Conservation (phyloP, 31 red algal genomes). For the Pterothamnion heteromorphum region DNA sequence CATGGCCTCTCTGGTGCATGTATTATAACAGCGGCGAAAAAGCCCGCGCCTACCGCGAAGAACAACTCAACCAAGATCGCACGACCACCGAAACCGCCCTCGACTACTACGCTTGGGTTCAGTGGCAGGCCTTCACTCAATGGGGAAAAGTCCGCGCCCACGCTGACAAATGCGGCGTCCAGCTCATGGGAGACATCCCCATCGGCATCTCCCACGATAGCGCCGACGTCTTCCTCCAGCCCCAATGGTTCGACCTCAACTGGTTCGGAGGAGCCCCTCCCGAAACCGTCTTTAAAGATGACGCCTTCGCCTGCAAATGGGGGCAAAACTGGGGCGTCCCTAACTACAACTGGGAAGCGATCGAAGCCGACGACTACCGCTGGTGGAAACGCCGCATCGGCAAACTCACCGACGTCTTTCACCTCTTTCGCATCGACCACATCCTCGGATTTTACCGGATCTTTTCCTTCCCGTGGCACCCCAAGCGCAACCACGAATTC, state of each 20-base stretch:
- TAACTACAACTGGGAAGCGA: neutral
- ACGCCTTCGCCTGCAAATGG: slow-evolving; percentile 29
- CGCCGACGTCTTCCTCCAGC: slow-evolving; percentile 13
- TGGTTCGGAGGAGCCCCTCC: slow-evolving; percentile 10
- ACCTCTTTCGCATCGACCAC: slow-evolving; percentile 1
- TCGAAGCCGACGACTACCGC: neutral
- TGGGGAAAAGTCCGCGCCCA: neutral
- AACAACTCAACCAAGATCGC: neutral
- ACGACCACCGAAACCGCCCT: neutral
- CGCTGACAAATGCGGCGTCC: neutral
- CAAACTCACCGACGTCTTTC: slow-evolving; percentile 14
- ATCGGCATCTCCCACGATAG: neutral
- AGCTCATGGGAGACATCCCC: slow-evolving; percentile 25
- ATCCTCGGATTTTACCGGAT: slow-evolving; percentile 29
- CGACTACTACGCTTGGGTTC: slow-evolving; percentile 23
- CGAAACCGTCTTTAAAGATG: slow-evolving; percentile 27
- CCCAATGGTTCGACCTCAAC: neutral
- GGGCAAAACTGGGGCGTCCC: slow-evolving; percentile 29
- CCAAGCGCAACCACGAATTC: slow-evolving; percentile 4
- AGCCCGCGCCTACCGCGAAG: neutral
- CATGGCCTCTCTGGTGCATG: neutral
- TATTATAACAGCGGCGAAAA: neutral
- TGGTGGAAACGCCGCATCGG: neutral
- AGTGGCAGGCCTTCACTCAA: slow-evolving; percentile 16
- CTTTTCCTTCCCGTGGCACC: neutral